Conservation (phyloP, 805 yeast species). For the Schwanniomyces vanrijiae region DNA sequence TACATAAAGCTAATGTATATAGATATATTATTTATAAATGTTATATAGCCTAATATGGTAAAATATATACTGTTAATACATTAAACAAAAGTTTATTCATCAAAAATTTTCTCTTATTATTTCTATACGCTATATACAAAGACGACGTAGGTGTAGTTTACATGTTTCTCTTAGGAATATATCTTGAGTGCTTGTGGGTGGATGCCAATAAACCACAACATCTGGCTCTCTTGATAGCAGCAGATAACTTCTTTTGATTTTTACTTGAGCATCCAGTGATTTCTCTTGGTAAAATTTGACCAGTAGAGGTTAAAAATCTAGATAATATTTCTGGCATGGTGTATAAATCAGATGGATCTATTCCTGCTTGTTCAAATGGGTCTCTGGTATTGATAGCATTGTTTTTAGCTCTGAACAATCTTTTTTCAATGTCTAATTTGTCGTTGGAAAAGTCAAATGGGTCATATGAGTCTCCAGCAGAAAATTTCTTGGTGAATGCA, state of each 20-base stretch:
- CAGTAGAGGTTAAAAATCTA: constrained; percentile 64
- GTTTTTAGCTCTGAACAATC: constrained; percentile 20
- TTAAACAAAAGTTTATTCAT: too few species aligned
- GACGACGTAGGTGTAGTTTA: constrained; percentile 10
- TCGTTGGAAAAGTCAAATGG: constrained; percentile 79
- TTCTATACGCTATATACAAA: constrained; percentile 2
- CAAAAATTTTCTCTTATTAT: background rate
- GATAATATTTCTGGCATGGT: constrained; percentile 71
- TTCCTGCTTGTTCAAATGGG: constrained; percentile 48
- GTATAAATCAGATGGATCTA: constrained; percentile 71
- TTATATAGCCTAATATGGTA: too few species aligned
- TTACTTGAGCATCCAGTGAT: constrained; percentile 64
- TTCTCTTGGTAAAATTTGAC: constrained; percentile 72
- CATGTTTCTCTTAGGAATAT: constrained; percentile 40
- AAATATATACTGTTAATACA: too few species aligned
- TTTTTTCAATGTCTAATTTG: constrained; percentile 51
- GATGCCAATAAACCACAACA: constrained; percentile 76
- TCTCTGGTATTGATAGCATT: constrained; percentile 18
- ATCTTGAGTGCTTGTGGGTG: constrained; percentile 62
- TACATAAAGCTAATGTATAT: too few species aligned
- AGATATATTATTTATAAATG: too few species aligned
- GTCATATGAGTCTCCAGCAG: constrained; percentile 60
- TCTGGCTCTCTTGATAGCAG: constrained; percentile 78
- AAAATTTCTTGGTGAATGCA: constrained; percentile 46
- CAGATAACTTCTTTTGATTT: constrained; percentile 70